Evolutionary conservation across 768 basidiomycete genomes (phyloP).

Genomic region (Lactarius sanguifluus): DNA sequence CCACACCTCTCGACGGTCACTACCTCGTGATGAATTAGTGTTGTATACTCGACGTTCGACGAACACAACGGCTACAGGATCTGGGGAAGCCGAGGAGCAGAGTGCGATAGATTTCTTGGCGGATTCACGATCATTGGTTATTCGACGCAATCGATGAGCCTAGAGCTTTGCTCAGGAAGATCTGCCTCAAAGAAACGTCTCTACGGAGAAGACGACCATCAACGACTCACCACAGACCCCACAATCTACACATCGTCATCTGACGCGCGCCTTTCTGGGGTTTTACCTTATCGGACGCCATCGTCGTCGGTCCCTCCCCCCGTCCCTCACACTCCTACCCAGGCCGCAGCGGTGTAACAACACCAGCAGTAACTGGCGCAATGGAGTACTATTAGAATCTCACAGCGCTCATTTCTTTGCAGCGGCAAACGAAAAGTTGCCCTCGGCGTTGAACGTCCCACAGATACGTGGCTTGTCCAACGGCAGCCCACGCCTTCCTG

Average conservation of each 20-base stretch:
- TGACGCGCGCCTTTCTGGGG: conserved; percentile 21
- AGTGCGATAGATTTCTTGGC: conserved; percentile 39
- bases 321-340: conserved; percentile 25
- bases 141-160: conserved; percentile 52
- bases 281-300: conserved; percentile 24
- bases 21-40: conserved; percentile 19
- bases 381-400: conserved; percentile 22
- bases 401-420: conserved; percentile 47
- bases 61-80: too few relatives aligned
- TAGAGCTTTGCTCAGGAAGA: conserved; percentile 40
- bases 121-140: conserved; percentile 42
- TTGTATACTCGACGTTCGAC: conserved; percentile 16
- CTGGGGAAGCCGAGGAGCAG: conserved; percentile 22
- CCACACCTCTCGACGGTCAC: conserved; percentile 36
- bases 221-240: conserved; percentile 26
- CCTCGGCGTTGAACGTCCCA: conserved; percentile 47
- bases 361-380: conserved; percentile 24
- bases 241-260: conserved; percentile 20
- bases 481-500: conserved; percentile 52
- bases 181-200: conserved; percentile 38
- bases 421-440: conserved; percentile 63
- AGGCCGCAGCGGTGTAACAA: conserved; percentile 24
- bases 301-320: conserved; percentile 20
- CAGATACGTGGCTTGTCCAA: conserved; percentile 64
- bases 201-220: conserved; percentile 27